These are phyloP conservation scores for Cudoniella acicularis DNA, from an alignment of 495 filamentous ascomycete species.

Conservation along the genomic window DNA sequence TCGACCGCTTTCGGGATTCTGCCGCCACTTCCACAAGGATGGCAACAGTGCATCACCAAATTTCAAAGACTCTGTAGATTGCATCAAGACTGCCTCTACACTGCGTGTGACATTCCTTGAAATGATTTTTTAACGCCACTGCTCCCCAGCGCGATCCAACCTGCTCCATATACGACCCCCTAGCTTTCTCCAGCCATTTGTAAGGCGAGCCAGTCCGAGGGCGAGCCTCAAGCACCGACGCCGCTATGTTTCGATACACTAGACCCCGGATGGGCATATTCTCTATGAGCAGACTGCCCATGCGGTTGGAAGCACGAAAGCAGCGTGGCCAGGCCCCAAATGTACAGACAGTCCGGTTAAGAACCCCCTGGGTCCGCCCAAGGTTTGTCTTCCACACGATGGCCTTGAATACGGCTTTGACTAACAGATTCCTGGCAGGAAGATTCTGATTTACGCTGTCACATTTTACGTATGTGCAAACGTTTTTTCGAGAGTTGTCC, in stretches of 20 bases:
- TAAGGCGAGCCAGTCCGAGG: slow-evolving; percentile 5
- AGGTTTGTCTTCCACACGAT: slow-evolving; percentile 5
- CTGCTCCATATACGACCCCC: not conserved
- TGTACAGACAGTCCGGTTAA: slow-evolving; percentile 18
- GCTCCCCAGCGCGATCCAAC: not conserved
- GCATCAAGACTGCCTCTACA: not conserved
- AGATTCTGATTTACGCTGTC: not conserved
- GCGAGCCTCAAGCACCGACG: slow-evolving; percentile 2
- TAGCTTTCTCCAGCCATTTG: not conserved
- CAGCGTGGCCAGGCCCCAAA: slow-evolving; percentile 3
- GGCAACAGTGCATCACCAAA: not conserved
- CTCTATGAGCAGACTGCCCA: slow-evolving; percentile 21
- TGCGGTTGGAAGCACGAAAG: slow-evolving; percentile 10
- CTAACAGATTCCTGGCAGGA: slow-evolving; percentile 4
- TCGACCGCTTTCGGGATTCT: slow-evolving; percentile 6
- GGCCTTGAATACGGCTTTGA: not conserved
- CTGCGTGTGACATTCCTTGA: not conserved
- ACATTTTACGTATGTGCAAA: not conserved
- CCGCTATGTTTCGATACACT: slow-evolving; percentile 17
- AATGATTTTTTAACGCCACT: not conserved
- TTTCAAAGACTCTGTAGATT: not conserved
- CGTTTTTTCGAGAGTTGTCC: slow-evolving; percentile 5
- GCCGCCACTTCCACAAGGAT: not conserved
- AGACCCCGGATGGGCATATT: slow-evolving; percentile 11
- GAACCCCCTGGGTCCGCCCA: not conserved